phyloP scores from a whole-genome alignment of 2,329 filamentous ascomycete genomes.

The Curvularia sp. region DNA sequence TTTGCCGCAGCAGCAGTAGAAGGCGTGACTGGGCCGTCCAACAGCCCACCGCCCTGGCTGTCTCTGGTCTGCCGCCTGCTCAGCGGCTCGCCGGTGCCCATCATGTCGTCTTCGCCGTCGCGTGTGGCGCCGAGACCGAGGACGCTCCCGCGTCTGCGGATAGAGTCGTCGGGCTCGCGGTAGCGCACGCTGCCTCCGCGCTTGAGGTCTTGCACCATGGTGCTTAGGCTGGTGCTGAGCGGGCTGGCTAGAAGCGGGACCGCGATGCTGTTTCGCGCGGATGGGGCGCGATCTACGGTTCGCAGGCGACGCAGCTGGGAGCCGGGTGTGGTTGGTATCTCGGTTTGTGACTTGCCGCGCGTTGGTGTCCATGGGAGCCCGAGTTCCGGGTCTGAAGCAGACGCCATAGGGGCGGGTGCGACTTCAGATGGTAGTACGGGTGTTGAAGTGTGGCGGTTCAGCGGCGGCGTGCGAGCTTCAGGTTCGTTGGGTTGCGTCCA shows the following conservation, averaged over 20 bases:
- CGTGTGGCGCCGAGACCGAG: constrained; percentile 17
- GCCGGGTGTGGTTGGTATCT: constrained; percentile 29
- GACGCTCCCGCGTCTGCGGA: neutral
- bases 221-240: constrained; percentile 66
- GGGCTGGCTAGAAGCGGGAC: constrained; percentile 67
- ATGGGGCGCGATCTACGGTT: constrained; percentile 49
- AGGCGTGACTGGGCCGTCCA: neutral
- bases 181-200: constrained; percentile 56
- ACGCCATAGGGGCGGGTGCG: constrained; percentile 22
- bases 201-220: constrained; percentile 70
- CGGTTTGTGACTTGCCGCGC: constrained; percentile 21
- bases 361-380: constrained; percentile 19
- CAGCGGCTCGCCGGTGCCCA: constrained; percentile 30
- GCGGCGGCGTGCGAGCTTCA: constrained; percentile 12
- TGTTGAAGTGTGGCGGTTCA: constrained; percentile 38
- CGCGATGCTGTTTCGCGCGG: constrained; percentile 57
- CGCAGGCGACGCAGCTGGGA: constrained; percentile 37
- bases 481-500: constrained; percentile 31
- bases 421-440: constrained; percentile 43
- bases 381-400: constrained; percentile 30
- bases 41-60: neutral
- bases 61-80: constrained; percentile 32
- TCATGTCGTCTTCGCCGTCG: constrained; percentile 13
- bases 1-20: neutral
- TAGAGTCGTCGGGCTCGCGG: neutral